Conservation (phyloP, 2,329 filamentous ascomycete genomes). For the Claviceps maximensis region DNA sequence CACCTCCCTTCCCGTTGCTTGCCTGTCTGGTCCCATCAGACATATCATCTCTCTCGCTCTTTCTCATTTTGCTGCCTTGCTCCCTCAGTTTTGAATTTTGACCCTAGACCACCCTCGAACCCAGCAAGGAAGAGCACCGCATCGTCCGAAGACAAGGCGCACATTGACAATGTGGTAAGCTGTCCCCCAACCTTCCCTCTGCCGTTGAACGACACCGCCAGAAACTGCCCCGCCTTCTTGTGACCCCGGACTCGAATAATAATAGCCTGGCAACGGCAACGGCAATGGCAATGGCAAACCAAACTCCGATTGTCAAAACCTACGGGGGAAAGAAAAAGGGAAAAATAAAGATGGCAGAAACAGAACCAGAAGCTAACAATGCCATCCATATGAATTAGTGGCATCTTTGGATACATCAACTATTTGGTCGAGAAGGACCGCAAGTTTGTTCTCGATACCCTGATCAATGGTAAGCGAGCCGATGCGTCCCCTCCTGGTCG, state of each 20-base stretch:
- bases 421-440: slow-evolving; percentile 98
- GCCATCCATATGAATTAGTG: slow-evolving; percentile 37
- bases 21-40: not conserved
- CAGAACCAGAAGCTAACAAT: slow-evolving; percentile 13
- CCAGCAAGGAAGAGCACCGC: not conserved
- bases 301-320: too few relatives aligned
- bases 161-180: slow-evolving; percentile 14
- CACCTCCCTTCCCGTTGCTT: slow-evolving; percentile 5
- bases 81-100: slow-evolving; percentile 1
- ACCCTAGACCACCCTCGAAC: not conserved
- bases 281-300: too few relatives aligned
- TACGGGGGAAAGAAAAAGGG: too few relatives aligned
- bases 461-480: slow-evolving; percentile 70
- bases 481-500: too few relatives aligned
- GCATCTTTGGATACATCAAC: slow-evolving; percentile 98
- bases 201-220: slow-evolving; percentile 8
- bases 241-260: not conserved
- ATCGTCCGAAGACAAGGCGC: slow-evolving; percentile 6
- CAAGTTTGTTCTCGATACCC: slow-evolving; percentile 87
- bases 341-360: not conserved
- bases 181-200: not conserved
- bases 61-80: slow-evolving; percentile 3
- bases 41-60: slow-evolving; percentile 4
- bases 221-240: slow-evolving; percentile 4
- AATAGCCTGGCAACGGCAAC: slow-evolving; percentile 4